A percentile compares a stretch with the other conserved stretches of the same genome.
These are phyloP conservation scores for Adansonia rubrostipa DNA, from an alignment of 441 rosid species.

Conservation along the genomic window DNA sequence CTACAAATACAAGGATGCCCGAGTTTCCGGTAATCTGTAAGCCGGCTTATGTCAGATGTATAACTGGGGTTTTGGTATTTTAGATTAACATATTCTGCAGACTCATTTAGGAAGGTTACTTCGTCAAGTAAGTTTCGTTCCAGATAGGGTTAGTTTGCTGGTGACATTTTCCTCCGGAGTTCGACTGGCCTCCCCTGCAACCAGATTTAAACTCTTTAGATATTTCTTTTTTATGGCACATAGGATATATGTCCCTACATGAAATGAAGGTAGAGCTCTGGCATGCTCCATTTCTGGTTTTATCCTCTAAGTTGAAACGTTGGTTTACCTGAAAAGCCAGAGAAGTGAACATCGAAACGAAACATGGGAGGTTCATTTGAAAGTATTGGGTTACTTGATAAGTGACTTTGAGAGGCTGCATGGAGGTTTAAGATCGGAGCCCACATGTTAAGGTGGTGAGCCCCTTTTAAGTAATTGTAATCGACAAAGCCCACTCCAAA, in stretches of 20 bases:
- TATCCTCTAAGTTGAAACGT: not conserved
- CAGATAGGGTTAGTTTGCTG: slow-evolving; percentile 59
- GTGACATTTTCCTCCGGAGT: slow-evolving; percentile 73
- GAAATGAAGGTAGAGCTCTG: not conserved
- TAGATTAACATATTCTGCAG: slow-evolving; percentile 47
- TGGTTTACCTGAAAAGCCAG: too few relatives aligned
- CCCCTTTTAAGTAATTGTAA: too few relatives aligned
- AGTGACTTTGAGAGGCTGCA: not conserved
- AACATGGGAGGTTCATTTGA: not conserved
- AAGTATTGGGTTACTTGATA: not conserved
- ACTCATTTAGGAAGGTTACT: slow-evolving; percentile 71
- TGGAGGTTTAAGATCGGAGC: not conserved
- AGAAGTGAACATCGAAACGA: too few relatives aligned
- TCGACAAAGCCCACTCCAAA: too few relatives aligned
- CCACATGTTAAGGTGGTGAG: too few relatives aligned
- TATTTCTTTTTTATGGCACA: too few relatives aligned
- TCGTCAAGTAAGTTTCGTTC: slow-evolving; percentile 45
- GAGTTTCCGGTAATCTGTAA: slow-evolving; percentile 65
- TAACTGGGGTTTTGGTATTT: slow-evolving; percentile 55
- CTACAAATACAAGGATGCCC: slow-evolving; percentile 67
- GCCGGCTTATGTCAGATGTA: slow-evolving; percentile 59
- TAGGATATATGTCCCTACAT: too few relatives aligned
- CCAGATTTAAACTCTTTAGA: slow-evolving; percentile 18
- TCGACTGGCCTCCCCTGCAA: slow-evolving; percentile 71
- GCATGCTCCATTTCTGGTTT: not conserved